phyloP scores from a whole-genome alignment of 2,329 filamentous ascomycete genomes.

The Pyrenophora seminiperda region DNA sequence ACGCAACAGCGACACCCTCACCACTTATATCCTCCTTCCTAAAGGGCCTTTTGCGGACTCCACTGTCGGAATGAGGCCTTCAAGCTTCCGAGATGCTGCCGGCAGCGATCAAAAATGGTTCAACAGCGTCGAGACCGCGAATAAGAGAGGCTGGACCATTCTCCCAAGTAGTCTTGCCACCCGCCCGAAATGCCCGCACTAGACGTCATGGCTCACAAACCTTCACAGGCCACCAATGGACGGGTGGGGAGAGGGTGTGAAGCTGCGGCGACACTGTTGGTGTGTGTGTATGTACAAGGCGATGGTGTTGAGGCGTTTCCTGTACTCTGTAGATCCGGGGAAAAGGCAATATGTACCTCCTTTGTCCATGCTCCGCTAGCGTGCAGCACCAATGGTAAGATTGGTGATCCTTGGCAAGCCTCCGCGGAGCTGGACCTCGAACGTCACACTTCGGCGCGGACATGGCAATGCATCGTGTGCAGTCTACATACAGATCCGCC shows the following conservation, averaged over 20 bases:
- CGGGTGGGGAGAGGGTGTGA: not conserved
- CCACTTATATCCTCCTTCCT: constrained; percentile 35
- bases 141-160: constrained; percentile 25
- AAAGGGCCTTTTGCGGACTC: constrained; percentile 46
- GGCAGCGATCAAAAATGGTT: constrained; percentile 22
- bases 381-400: constrained; percentile 13
- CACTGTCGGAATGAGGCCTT: constrained; percentile 19
- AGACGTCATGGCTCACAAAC: constrained; percentile 16
- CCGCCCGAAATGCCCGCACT: constrained; percentile 19
- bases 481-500: not conserved
- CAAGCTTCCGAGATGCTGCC: constrained; percentile 36
- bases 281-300: constrained; percentile 2
- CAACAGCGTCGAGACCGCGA: constrained; percentile 24
- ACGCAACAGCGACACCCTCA: constrained; percentile 21
- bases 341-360: constrained; percentile 7
- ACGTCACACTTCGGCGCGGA: constrained; percentile 7
- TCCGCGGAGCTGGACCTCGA: constrained; percentile 8
- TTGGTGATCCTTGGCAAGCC: constrained; percentile 15
- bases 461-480: not conserved
- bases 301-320: constrained; percentile 12
- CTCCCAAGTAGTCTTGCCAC: constrained; percentile 18
- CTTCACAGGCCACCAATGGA: constrained; percentile 1
- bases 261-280: not conserved
- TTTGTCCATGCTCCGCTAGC: constrained; percentile 11
- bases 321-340: constrained; percentile 12